Percentiles rank a stretch among this genome's conserved stretches.
Evolutionary conservation across 176 grass and related monocot genomes (phyloP).

Genomic region (barley (Hordeum vulgare)): MorexV3_pseudomolecules_assembly NC_058520.1:43634210-43634709

Average conservation of each 20-base stretch:
- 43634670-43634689: constrained; percentile 5
- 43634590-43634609: background rate
- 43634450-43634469: background rate
- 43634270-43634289: constrained; percentile 15
- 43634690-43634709: background rate
- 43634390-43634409: background rate
- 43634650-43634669: constrained; percentile 16
- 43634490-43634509: constrained; percentile 10
- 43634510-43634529: constrained; percentile 12
- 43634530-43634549: constrained; percentile 24
- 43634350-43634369: constrained; percentile 34
- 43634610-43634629: constrained; percentile 18
- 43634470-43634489: constrained; percentile 21
- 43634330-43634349: constrained; percentile 23
- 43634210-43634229: background rate
- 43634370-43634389: constrained; percentile 27
- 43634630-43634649: background rate
- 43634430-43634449: constrained; percentile 23
- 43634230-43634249: constrained; percentile 21
- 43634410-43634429: constrained; percentile 7
- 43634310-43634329: constrained; percentile 22
- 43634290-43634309: constrained; percentile 42
- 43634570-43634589: constrained; percentile 17
- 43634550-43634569: constrained; percentile 22
- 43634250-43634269: constrained; percentile 10